Conservation (phyloP, 768 basidiomycete genomes). For the Amanita pseudoporphyria region DNA sequence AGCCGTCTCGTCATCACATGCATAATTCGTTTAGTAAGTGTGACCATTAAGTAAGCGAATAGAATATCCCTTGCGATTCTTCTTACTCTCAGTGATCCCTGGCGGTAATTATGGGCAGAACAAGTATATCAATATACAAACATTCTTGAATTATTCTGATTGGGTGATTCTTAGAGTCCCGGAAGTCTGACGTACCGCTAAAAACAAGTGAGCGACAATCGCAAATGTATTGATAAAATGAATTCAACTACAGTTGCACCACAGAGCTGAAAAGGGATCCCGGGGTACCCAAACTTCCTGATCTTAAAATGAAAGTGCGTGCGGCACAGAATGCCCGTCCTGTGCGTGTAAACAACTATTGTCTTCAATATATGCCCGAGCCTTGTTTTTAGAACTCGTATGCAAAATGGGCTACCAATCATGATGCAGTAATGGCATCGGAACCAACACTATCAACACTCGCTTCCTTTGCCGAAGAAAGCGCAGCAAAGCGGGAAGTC, state of each 20-base stretch:
- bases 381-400: slow-evolving; percentile 7
- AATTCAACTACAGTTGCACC: background rate
- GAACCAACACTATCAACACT: slow-evolving; percentile 62
- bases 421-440: slow-evolving; percentile 62
- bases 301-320: slow-evolving; percentile 48
- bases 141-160: background rate
- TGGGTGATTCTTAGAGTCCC: slow-evolving; percentile 21
- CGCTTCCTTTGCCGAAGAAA: slow-evolving; percentile 37
- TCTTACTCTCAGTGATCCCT: too few species aligned
- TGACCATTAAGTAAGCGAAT: too few species aligned
- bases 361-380: background rate
- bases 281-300: slow-evolving; percentile 75
- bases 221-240: background rate
- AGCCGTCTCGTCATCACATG: too few species aligned
- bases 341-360: slow-evolving; percentile 17
- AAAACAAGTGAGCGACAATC: slow-evolving; percentile 26
- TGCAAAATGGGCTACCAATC: slow-evolving; percentile 28
- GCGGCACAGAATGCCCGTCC: slow-evolving; percentile 38
- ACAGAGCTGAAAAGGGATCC: slow-evolving; percentile 84
- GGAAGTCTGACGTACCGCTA: slow-evolving; percentile 29
- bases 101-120: slow-evolving; percentile 25
- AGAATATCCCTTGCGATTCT: too few species aligned
- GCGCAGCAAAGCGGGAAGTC: slow-evolving; percentile 8
- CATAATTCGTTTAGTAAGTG: too few species aligned
- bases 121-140: slow-evolving; percentile 22